phyloP scores from a whole-genome alignment of 192 early-diverging fungal species.

The Entomortierella parvispora region DNA sequence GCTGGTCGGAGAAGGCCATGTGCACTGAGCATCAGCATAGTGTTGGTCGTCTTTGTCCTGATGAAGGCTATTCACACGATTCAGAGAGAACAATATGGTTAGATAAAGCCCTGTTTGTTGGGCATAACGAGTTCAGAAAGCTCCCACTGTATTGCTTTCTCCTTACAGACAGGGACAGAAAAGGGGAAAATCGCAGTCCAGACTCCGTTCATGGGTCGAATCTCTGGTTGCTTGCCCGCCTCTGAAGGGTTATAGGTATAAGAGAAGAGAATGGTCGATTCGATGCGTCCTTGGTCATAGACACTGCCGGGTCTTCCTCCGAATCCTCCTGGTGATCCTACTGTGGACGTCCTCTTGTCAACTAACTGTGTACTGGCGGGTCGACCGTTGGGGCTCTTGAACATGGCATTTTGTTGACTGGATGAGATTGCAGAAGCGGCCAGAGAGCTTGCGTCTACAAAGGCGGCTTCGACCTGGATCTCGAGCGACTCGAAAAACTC shows the following conservation, averaged over 20 bases:
- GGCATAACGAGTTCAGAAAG: neutral
- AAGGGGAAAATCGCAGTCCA: slow-evolving; percentile 63
- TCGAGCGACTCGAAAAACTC: slow-evolving; percentile 62
- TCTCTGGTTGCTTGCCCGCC: slow-evolving; percentile 51
- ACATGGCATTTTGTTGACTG: slow-evolving; percentile 9
- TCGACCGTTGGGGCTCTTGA: slow-evolving; percentile 31
- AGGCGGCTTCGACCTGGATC: slow-evolving; percentile 64
- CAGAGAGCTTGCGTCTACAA: slow-evolving; percentile 47
- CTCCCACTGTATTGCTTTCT: neutral
- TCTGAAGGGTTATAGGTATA: slow-evolving; percentile 57
- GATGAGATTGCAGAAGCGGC: slow-evolving; percentile 2
- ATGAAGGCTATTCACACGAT: slow-evolving; percentile 53
- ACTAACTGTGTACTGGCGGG: slow-evolving; percentile 16
- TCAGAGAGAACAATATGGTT: slow-evolving; percentile 5
- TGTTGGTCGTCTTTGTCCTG: slow-evolving; percentile 42
- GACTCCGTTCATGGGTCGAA: slow-evolving; percentile 52
- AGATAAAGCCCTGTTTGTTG: too few species aligned
- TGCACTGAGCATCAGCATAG: slow-evolving; percentile 53
- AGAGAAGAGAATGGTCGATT: slow-evolving; percentile 56
- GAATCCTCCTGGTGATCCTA: slow-evolving; percentile 32
- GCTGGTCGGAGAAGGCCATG: slow-evolving; percentile 43
- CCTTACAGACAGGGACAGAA: slow-evolving; percentile 66
- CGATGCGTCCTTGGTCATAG: slow-evolving; percentile 38
- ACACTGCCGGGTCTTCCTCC: slow-evolving; percentile 20
- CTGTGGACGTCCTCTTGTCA: slow-evolving; percentile 22